A percentile compares a stretch with the other conserved stretches of the same genome.
Evolutionary conservation across 2,329 filamentous ascomycete species (phyloP).

Genomic region (Trichoderma afroharzianum): DNA sequence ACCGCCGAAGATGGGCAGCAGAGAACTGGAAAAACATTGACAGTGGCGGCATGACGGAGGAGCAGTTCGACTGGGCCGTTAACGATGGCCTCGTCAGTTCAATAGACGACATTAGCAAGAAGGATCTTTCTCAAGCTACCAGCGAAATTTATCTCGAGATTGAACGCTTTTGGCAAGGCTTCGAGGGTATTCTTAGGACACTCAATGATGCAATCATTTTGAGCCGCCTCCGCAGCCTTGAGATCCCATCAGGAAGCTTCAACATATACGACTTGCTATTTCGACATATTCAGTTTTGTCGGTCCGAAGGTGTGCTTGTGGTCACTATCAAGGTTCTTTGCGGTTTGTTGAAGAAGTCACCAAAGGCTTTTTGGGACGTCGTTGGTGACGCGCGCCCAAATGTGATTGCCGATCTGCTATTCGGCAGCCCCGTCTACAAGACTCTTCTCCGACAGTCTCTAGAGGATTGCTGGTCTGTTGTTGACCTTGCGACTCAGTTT

Average conservation of each 20-base stretch:
- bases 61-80: constrained; percentile 86
- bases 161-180: constrained; percentile 74
- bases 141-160: constrained; percentile 46
- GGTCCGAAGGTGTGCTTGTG: constrained; percentile 57
- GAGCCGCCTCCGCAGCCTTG: constrained; percentile 73
- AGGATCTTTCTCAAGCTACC: constrained; percentile 35
- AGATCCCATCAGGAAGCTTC: constrained; percentile 57
- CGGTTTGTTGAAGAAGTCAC: constrained; percentile 68
- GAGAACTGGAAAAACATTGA: constrained; percentile 48
- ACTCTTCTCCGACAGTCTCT: constrained; percentile 60
- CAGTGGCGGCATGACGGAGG: constrained; percentile 57
- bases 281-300: constrained; percentile 49
- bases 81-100: constrained; percentile 66
- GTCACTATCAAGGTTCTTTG: constrained; percentile 68
- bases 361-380: constrained; percentile 82
- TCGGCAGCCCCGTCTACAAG: constrained; percentile 65
- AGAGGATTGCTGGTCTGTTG: constrained; percentile 38
- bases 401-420: constrained; percentile 78
- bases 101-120: constrained; percentile 57
- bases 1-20: constrained; percentile 43
- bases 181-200: constrained; percentile 68
- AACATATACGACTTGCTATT: constrained; percentile 63
- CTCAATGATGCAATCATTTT: constrained; percentile 72
- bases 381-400: constrained; percentile 77
- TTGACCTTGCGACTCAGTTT: constrained; percentile 42